A percentile compares a stretch with the other conserved stretches of the same genome.
Evolutionary conservation across 371 early-diverging fungal species (phyloP).

Genomic region (Syncephalastrum racemosum): DNA sequence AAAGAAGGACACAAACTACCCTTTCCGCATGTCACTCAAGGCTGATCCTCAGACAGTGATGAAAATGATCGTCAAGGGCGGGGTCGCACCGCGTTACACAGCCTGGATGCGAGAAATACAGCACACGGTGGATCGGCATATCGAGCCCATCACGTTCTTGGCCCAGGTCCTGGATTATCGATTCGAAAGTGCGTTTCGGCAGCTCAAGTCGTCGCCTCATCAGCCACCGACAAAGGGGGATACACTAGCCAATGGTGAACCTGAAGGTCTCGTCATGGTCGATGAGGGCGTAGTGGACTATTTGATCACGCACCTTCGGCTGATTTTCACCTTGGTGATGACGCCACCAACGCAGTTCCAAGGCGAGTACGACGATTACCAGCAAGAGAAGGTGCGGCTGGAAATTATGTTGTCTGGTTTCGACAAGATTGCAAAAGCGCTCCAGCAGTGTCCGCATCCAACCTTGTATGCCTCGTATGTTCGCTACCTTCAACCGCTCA

Average conservation of each 20-base stretch:
- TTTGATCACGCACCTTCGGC: constrained; percentile 44
- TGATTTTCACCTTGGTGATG: constrained; percentile 44
- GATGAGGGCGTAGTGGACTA: constrained; percentile 57
- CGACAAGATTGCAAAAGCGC: constrained; percentile 45
- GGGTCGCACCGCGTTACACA: constrained; percentile 43
- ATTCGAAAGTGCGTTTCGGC: constrained; percentile 49
- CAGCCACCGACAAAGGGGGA: constrained; percentile 5
- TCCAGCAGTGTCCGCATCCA: constrained; percentile 61
- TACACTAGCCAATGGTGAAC: constrained; percentile 6
- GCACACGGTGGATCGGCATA: constrained; percentile 42
- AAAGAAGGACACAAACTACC: constrained; percentile 20
- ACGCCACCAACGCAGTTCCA: constrained; percentile 42
- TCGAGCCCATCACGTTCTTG: constrained; percentile 49
- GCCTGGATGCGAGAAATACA: constrained; percentile 55
- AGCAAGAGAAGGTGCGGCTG: constrained; percentile 46
- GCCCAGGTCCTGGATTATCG: constrained; percentile 45
- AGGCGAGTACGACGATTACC: constrained; percentile 35
- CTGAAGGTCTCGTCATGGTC: constrained; percentile 40
- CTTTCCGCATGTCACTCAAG: constrained; percentile 47
- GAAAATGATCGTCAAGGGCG: constrained; percentile 36
- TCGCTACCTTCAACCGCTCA: constrained; percentile 38
- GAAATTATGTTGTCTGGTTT: constrained; percentile 54
- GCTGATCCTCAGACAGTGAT: constrained; percentile 42
- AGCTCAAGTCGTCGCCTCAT: constrained; percentile 29
- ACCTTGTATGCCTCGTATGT: constrained; percentile 52